phyloP scores from a whole-genome alignment of 148 eudicot genomes.

The Chenopodium album region DNA sequence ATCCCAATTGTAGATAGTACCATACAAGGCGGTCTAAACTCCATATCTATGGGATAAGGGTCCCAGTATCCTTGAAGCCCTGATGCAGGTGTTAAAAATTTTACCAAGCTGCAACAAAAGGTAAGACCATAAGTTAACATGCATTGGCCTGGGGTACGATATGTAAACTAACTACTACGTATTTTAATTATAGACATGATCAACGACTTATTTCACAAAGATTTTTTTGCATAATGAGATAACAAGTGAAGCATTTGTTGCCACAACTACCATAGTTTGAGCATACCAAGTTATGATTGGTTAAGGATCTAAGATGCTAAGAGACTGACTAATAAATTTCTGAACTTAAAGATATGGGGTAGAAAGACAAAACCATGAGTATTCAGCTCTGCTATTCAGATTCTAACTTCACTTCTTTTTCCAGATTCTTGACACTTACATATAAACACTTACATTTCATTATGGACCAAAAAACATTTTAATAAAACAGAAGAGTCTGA shows the following conservation, averaged over 20 bases:
- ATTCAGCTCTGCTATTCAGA: no score
- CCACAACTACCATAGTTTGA: neutral
- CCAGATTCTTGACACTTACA: no score
- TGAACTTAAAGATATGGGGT: no score
- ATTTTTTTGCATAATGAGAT: neutral
- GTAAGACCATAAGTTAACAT: neutral
- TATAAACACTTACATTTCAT: no score
- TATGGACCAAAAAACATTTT: no score
- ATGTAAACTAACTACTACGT: neutral
- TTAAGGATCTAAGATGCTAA: no score
- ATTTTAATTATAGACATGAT: neutral
- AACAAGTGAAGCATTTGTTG: neutral
- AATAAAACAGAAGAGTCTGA: no score
- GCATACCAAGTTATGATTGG: neutral
- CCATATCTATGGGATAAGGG: constrained; percentile 97
- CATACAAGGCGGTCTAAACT: constrained; percentile 92
- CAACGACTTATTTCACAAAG: neutral
- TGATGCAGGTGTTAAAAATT: constrained; percentile 84
- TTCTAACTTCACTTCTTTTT: no score
- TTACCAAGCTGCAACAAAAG: constrained; percentile 68
- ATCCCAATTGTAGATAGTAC: constrained; percentile 96
- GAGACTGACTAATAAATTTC: no score
- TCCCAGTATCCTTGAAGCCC: constrained; percentile 97
- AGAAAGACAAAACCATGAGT: no score
- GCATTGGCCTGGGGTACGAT: neutral